A percentile compares a stretch with the other conserved stretches of the same genome.
These are phyloP conservation scores for Citrullus amarus DNA, from an alignment of 306 rosid genomes.

Conservation along the genomic window DNA sequence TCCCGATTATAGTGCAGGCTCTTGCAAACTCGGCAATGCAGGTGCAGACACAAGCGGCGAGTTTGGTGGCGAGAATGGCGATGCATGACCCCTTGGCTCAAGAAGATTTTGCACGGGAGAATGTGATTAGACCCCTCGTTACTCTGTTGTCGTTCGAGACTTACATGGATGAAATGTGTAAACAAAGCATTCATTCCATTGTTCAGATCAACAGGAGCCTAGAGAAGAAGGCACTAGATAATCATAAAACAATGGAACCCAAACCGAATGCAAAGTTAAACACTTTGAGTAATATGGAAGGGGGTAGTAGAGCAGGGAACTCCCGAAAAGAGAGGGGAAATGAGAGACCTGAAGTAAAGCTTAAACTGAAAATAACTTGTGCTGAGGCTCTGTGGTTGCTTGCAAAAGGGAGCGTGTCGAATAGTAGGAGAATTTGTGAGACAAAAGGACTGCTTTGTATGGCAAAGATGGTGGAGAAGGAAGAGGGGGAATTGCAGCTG, in stretches of 20 bases:
- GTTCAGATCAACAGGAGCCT: slow-evolving; percentile 36
- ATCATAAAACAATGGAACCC: neutral
- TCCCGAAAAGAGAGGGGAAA: slow-evolving; percentile 38
- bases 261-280: neutral
- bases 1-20: slow-evolving; percentile 49
- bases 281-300: slow-evolving; percentile 34
- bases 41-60: slow-evolving; percentile 56
- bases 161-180: slow-evolving; percentile 27
- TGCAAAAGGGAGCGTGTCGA: slow-evolving; percentile 34
- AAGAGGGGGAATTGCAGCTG: slow-evolving; percentile 44
- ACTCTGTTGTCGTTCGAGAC: slow-evolving; percentile 50
- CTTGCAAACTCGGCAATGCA: slow-evolving; percentile 35
- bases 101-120: slow-evolving; percentile 65
- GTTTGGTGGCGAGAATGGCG: slow-evolving; percentile 56
- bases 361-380: slow-evolving; percentile 41
- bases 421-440: slow-evolving; percentile 54
- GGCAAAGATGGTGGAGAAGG: slow-evolving; percentile 62
- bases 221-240: neutral
- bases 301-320: slow-evolving; percentile 38
- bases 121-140: slow-evolving; percentile 58
- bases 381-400: slow-evolving; percentile 80
- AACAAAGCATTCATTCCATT: slow-evolving; percentile 40
- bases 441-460: slow-evolving; percentile 81
- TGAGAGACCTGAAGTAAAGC: slow-evolving; percentile 45
- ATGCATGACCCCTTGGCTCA: slow-evolving; percentile 30